Percentiles rank a stretch among this genome's conserved stretches.
Evolutionary conservation across 108 stramenopile species (phyloP).

Genomic region (Nitzschia sp.): DNA sequence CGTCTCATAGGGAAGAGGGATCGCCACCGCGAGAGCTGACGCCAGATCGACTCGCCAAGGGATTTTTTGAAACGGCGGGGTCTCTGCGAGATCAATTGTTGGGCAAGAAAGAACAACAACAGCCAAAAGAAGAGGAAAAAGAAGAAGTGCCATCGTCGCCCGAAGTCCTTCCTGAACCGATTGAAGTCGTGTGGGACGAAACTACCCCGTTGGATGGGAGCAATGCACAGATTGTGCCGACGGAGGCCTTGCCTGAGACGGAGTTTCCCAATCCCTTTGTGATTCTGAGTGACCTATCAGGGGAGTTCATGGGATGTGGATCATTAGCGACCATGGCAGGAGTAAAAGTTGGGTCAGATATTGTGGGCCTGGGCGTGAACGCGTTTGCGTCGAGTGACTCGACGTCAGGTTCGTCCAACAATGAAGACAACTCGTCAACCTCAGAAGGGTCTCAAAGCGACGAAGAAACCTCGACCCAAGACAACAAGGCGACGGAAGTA

Average conservation of each 20-base stretch:
- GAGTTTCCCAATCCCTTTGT: slow-evolving; percentile 20
- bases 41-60: neutral
- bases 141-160: too few relatives aligned
- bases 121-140: neutral
- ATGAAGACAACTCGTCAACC: neutral
- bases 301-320: slow-evolving; percentile 4
- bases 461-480: neutral
- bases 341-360: neutral
- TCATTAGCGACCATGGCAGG: slow-evolving; percentile 5
- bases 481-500: neutral
- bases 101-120: neutral
- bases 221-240: neutral
- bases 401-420: neutral
- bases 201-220: neutral
- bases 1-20: neutral
- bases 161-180: neutral
- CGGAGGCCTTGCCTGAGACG: neutral
- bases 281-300: slow-evolving; percentile 14
- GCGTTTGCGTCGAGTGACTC: neutral
- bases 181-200: slow-evolving; percentile 17
- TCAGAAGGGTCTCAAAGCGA: neutral
- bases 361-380: slow-evolving; percentile 8
- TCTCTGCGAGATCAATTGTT: slow-evolving; percentile 13
- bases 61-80: neutral
- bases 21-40: slow-evolving; percentile 10